phyloP scores from a whole-genome alignment of 805 yeast genomes.

The Candida rishiriensis region DNA sequence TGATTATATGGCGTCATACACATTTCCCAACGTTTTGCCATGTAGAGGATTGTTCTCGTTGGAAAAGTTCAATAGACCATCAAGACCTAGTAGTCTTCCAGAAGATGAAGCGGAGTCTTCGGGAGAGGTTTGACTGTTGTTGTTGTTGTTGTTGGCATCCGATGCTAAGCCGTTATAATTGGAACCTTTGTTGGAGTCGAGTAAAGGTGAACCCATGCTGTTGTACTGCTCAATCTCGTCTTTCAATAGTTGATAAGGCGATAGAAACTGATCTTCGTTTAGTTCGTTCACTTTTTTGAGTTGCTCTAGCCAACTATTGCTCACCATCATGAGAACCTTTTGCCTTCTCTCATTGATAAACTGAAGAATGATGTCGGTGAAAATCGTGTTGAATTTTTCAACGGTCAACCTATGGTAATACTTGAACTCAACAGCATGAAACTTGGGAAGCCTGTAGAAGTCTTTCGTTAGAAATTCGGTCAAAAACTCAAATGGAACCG shows the following conservation, averaged over 20 bases:
- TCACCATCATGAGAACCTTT: conserved; percentile 28
- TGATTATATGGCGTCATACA: conserved; percentile 21
- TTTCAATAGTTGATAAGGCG: conserved; percentile 21
- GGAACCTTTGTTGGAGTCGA: conserved; percentile 1
- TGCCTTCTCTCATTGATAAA: conserved; percentile 29
- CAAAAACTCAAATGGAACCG: conserved; percentile 56
- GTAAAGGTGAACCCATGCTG: conserved; percentile 16
- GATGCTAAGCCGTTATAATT: conserved; percentile 1
- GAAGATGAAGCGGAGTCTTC: conserved; percentile 3
- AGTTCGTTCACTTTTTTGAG: conserved; percentile 27
- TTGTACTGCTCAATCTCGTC: conserved; percentile 25
- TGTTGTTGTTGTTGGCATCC: background rate
- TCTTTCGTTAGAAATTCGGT: conserved; percentile 53
- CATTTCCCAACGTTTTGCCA: conserved; percentile 24
- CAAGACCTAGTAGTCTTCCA: conserved; percentile 22
- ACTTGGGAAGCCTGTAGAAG: conserved; percentile 62
- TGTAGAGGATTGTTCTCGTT: conserved; percentile 27
- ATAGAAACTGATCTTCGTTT: conserved; percentile 25
- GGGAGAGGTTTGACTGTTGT: background rate
- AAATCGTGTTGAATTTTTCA: conserved; percentile 31
- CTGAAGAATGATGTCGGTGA: conserved; percentile 20
- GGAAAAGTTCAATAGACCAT: conserved; percentile 27
- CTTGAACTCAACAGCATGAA: conserved; percentile 51
- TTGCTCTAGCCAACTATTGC: conserved; percentile 29
- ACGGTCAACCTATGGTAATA: conserved; percentile 35